phyloP scores from a whole-genome alignment of 768 basidiomycete genomes.

The Fibroporia radiculosa region DNA sequence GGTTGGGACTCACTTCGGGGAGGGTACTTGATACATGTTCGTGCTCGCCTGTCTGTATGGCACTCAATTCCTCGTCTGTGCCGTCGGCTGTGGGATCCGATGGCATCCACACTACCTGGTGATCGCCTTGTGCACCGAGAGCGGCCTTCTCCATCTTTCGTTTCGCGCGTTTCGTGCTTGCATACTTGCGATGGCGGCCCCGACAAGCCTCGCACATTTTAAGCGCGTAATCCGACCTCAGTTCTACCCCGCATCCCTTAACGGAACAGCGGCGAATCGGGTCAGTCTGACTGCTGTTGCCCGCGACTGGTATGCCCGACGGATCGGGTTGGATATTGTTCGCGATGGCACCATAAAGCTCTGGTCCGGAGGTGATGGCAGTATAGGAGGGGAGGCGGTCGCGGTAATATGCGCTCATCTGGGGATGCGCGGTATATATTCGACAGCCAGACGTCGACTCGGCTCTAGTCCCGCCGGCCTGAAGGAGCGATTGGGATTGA shows the following conservation, averaged over 20 bases:
- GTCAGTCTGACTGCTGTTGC: background rate
- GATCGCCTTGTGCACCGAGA: slow-evolving; percentile 9
- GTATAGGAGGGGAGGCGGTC: slow-evolving; percentile 7
- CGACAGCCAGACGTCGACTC: slow-evolving; percentile 4
- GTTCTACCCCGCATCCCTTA: slow-evolving; percentile 31
- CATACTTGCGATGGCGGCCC: slow-evolving; percentile 42
- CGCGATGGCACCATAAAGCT: background rate
- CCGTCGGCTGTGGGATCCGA: slow-evolving; percentile 11
- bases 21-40: background rate
- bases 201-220: slow-evolving; percentile 52
- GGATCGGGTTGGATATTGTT: background rate
- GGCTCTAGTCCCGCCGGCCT: no score
- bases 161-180: slow-evolving; percentile 40
- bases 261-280: slow-evolving; percentile 31
- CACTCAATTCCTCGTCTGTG: slow-evolving; percentile 4
- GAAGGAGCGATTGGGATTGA: background rate
- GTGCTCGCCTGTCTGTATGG: slow-evolving; percentile 1
- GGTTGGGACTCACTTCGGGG: background rate
- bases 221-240: slow-evolving; percentile 25
- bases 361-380: slow-evolving; percentile 5
- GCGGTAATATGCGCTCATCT: slow-evolving; percentile 15
- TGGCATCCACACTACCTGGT: slow-evolving; percentile 20
- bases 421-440: background rate
- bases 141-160: slow-evolving; percentile 45
- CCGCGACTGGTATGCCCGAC: background rate